These are phyloP conservation scores for Halocafeteria seosinensis DNA, from an alignment of 108 stramenopile genomes.

Conservation along the genomic window DNA sequence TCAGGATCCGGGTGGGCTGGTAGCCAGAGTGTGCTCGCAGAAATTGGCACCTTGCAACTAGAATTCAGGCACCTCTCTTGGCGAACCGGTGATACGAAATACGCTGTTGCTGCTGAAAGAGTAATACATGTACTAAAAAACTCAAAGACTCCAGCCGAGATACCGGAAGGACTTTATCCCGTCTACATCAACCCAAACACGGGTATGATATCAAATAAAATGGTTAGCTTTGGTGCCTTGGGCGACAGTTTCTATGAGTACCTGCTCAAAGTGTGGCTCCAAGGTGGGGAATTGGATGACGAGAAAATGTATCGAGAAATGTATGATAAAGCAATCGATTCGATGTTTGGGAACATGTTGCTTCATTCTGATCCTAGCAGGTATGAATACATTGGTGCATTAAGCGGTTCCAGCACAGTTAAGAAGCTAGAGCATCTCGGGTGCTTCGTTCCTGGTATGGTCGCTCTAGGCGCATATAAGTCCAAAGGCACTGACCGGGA, in stretches of 20 bases:
- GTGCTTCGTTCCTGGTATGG: constrained; percentile 55
- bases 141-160: neutral
- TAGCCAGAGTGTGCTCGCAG: constrained; percentile 39
- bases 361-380: constrained; percentile 49
- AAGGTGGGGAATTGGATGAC: constrained; percentile 56
- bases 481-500: constrained; percentile 51
- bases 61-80: constrained; percentile 67
- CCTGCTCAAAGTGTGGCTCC: constrained; percentile 78
- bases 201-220: constrained; percentile 11
- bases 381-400: constrained; percentile 59
- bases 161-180: constrained; percentile 19
- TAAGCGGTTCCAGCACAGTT: constrained; percentile 21
- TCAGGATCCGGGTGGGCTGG: constrained; percentile 43
- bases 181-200: constrained; percentile 12
- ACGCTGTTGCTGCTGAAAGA: constrained; percentile 47
- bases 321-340: constrained; percentile 71
- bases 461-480: constrained; percentile 62
- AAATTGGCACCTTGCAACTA: constrained; percentile 65
- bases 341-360: constrained; percentile 47
- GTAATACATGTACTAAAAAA: constrained; percentile 41
- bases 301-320: constrained; percentile 41
- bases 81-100: constrained; percentile 43
- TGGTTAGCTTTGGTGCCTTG: constrained; percentile 32
- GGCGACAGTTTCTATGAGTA: constrained; percentile 73
- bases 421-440: constrained; percentile 48